phyloP scores from a whole-genome alignment of 805 yeast species.

The Candida broadrunensis region DNA sequence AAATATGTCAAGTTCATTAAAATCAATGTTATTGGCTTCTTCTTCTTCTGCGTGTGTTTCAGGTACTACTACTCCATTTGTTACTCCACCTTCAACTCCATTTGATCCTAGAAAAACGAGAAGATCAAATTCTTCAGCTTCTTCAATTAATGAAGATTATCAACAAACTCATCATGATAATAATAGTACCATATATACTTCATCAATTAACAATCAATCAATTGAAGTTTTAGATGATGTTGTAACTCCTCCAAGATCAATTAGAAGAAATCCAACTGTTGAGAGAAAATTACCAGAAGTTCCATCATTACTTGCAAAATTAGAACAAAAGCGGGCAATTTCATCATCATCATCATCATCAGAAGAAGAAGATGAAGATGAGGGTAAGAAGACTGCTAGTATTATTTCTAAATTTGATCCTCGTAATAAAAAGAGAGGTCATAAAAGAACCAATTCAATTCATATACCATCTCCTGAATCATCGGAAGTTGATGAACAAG shows the following conservation, averaged over 20 bases:
- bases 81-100: constrained; percentile 2
- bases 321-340: constrained; percentile 6
- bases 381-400: too few relatives aligned
- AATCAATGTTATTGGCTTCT: constrained; percentile 7
- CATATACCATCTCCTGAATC: constrained; percentile 15
- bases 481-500: constrained; percentile 10
- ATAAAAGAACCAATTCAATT: constrained; percentile 14
- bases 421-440: constrained; percentile 3
- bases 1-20: constrained; percentile 3
- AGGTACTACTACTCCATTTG: background rate
- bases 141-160: background rate
- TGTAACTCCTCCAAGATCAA: background rate
- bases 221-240: background rate
- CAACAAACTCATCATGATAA: background rate
- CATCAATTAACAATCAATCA: background rate
- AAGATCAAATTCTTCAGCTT: constrained; percentile 2
- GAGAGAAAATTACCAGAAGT: background rate
- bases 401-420: constrained; percentile 2
- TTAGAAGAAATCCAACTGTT: background rate
- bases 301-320: background rate
- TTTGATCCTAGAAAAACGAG: constrained; percentile 19
- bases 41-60: background rate
- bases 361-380: constrained; percentile 10
- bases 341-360: constrained; percentile 10
- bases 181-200: background rate